Conservation (phyloP, 345 rosid genomes). For the Lepidium aucheri region DNA sequence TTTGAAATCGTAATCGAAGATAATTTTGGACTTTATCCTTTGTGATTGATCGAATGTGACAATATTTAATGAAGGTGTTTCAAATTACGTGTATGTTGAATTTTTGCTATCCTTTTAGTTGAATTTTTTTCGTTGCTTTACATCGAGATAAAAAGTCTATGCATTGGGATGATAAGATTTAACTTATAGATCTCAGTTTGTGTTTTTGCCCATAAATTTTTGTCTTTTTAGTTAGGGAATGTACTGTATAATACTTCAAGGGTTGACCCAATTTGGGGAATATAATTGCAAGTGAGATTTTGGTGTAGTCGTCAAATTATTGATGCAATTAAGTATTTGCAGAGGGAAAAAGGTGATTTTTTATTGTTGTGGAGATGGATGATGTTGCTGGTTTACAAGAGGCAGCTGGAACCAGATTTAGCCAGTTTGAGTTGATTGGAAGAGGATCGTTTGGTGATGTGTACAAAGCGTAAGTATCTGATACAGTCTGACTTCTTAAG, state of each 20-base stretch:
- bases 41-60: background rate
- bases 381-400: conserved; percentile 73
- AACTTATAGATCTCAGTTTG: conserved; percentile 15
- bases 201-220: background rate
- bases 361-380: conserved; percentile 42
- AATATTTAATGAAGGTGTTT: background rate
- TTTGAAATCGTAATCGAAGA: background rate
- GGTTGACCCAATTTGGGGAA: conserved; percentile 24
- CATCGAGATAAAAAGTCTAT: conserved; percentile 24
- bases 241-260: conserved; percentile 15
- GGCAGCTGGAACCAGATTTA: conserved; percentile 78
- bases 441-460: conserved; percentile 98
- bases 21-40: background rate
- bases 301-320: background rate
- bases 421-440: conserved; percentile 79
- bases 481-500: background rate
- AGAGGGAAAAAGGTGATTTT: conserved; percentile 7
- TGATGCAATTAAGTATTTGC: conserved; percentile 9
- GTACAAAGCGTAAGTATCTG: conserved; percentile 81
- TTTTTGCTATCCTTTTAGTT: conserved; percentile 23
- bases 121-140: conserved; percentile 13
- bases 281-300: conserved; percentile 4
- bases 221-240: background rate
- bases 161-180: conserved; percentile 1
- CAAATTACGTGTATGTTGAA: conserved; percentile 24